Percentiles rank a stretch among this genome's conserved stretches.
phyloP scores from a whole-genome alignment of 768 basidiomycete species.

The Albatrellus ellisii region DNA sequence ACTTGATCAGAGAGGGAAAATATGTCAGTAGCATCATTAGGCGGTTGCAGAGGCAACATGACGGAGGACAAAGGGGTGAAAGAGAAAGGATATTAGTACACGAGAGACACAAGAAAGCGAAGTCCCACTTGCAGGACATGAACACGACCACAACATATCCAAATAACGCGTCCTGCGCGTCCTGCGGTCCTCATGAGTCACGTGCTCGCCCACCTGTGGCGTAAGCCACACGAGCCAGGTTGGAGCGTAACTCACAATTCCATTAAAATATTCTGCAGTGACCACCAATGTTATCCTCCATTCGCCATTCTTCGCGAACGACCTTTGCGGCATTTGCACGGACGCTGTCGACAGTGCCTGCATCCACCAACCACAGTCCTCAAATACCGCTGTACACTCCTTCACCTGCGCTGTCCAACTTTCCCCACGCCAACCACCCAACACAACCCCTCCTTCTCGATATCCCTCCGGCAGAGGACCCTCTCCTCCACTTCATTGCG shows the following conservation, averaged over 20 bases:
- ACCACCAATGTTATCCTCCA: too few species aligned
- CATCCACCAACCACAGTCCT: neutral
- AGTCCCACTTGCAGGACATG: too few species aligned
- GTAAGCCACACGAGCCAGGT: too few species aligned
- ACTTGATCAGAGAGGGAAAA: slow-evolving; percentile 66
- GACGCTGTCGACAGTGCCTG: slow-evolving; percentile 4
- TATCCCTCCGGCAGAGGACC: slow-evolving; percentile 66
- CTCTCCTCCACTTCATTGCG: slow-evolving; percentile 56
- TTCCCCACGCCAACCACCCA: neutral
- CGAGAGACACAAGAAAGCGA: too few species aligned
- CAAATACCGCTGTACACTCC: neutral
- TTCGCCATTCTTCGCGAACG: too few species aligned
- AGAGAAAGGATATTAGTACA: slow-evolving; percentile 12
- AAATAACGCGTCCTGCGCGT: too few species aligned
- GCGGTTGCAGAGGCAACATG: slow-evolving; percentile 19
- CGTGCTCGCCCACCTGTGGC: too few species aligned
- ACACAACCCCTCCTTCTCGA: slow-evolving; percentile 19
- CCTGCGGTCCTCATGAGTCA: too few species aligned
- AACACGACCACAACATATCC: too few species aligned
- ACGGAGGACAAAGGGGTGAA: slow-evolving; percentile 11
- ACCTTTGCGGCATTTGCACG: slow-evolving; percentile 6
- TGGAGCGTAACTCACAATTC: too few species aligned
- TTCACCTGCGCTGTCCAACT: neutral
- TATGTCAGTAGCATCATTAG: slow-evolving; percentile 36
- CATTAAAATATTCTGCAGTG: too few species aligned